Percentiles rank a stretch among this genome's conserved stretches.
These are phyloP conservation scores for Apophysomyces elegans DNA, from an alignment of 371 early-diverging fungal species.

Conservation along the genomic window DNA sequence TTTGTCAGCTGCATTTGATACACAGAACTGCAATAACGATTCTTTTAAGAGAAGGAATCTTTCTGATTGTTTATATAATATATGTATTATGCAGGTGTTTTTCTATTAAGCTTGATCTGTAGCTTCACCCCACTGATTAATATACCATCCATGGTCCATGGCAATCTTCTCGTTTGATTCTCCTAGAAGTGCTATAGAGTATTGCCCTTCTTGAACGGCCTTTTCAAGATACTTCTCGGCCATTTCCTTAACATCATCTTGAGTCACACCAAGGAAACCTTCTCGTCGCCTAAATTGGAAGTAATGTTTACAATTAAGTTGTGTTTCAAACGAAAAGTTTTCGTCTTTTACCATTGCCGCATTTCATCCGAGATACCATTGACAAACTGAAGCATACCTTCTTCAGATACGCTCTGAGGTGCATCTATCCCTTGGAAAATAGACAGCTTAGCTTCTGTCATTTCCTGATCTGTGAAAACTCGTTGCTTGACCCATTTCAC, in stretches of 20 bases:
- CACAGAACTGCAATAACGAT: background rate
- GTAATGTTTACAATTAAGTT: background rate
- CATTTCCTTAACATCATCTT: constrained; percentile 71
- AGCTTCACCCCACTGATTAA: constrained; percentile 31
- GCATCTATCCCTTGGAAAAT: constrained; percentile 85
- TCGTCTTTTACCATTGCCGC: constrained; percentile 70
- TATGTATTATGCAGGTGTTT: background rate
- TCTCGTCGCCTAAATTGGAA: constrained; percentile 70
- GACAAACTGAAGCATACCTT: constrained; percentile 81
- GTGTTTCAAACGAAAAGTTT: background rate
- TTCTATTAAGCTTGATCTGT: constrained; percentile 2
- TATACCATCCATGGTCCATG: constrained; percentile 37
- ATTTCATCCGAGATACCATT: constrained; percentile 84
- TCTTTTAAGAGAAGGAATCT: background rate
- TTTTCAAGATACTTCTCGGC: constrained; percentile 70
- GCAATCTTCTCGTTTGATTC: constrained; percentile 42
- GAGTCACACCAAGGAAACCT: constrained; percentile 69
- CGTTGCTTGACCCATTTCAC: constrained; percentile 70
- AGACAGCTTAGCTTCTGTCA: constrained; percentile 93
- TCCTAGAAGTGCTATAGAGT: constrained; percentile 49
- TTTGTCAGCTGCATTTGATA: constrained; percentile 12
- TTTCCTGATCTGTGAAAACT: constrained; percentile 63
- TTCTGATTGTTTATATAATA: background rate
- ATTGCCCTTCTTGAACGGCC: constrained; percentile 21
- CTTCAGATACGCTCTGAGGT: constrained; percentile 83